Base-by-base conservation (phyloP, 2,329 filamentous ascomycete genomes). In the Sporothrix humicola region DNA sequence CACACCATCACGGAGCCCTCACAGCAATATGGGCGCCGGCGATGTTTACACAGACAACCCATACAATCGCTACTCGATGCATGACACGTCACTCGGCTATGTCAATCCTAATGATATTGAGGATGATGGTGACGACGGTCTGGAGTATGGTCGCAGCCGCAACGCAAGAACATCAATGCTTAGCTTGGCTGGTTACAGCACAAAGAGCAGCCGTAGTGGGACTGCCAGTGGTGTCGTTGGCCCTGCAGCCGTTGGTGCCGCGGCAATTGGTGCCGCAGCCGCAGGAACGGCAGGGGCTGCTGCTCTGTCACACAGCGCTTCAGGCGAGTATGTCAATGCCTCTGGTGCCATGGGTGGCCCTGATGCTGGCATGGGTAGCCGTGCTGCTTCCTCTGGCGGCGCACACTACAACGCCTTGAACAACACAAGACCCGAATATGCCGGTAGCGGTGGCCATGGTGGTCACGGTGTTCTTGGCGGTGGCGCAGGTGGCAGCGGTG, bases 111-210 rank as follows among this genome's bases (percentile, higher is more conserved):
- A 92, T 78, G 90, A 91, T 15, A 95, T 97, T 76, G 88, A 88
- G 26, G 95, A 97, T 80, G 95, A 98, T 79, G 94, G 93, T 42
- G 95, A 97, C 78, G 95, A 97, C 80, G 94, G 92, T 1, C 86
- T 96, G 70, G 86, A 88, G 4, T 90, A 88, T 77, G 83, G 81
- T 69, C 82, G 80, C 66, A 79, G 78, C 82, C 80, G 78, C 44
- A 76, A 76, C 0, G 84, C 85, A 80, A 86, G 87, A 74, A 87
- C 85, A 76, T 90, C 91, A 50, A 87, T 91, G 80, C 81, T 91
- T 50, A 89, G 88, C 74, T 82, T 89, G 2, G 85, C 86, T 9
- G 83, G 84, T 54, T 84, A 85, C 26, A 86, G 82, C 76, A 79
- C 80, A 66, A 81, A 81, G 50, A 80, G 80, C 73, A 78, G 81